Conservation (phyloP, 257 asterid species). For the Osmanthus fragrans region DNA sequence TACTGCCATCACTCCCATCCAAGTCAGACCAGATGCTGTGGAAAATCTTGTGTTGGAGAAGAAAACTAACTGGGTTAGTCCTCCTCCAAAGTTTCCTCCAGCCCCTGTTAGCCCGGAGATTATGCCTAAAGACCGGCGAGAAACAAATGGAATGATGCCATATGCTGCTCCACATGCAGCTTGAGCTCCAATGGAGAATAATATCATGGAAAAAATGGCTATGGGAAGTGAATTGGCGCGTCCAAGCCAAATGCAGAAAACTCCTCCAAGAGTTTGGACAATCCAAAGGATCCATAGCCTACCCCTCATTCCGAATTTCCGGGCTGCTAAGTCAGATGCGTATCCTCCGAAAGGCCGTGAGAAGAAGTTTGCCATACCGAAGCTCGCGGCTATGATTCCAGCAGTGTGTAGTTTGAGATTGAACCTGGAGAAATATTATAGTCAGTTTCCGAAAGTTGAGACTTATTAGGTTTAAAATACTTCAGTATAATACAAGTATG, state of each 20-base stretch:
- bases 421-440: conserved; percentile 27
- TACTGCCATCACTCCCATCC: conserved; percentile 33
- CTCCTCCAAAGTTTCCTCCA: conserved; percentile 49
- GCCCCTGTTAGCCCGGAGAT: conserved; percentile 50
- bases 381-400: conserved; percentile 44
- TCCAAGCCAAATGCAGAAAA: conserved; percentile 42
- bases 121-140: conserved; percentile 44
- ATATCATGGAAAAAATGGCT: conserved; percentile 39
- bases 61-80: conserved; percentile 43
- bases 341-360: conserved; percentile 51
- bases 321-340: conserved; percentile 41
- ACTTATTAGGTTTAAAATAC: not conserved
- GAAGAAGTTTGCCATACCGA: conserved; percentile 43
- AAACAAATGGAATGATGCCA: conserved; percentile 49
- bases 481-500: too few relatives aligned
- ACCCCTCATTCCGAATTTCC: conserved; percentile 49
- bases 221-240: conserved; percentile 34
- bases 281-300: conserved; percentile 46
- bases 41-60: conserved; percentile 35
- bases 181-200: conserved; percentile 49
- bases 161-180: conserved; percentile 58
- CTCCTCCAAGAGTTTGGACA: conserved; percentile 44
- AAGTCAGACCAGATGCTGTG: conserved; percentile 36
- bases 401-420: conserved; percentile 45
- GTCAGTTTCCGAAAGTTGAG: not conserved